phyloP scores from a whole-genome alignment of 495 filamentous ascomycete genomes.

The Aspergillus haitiensis region DNA sequence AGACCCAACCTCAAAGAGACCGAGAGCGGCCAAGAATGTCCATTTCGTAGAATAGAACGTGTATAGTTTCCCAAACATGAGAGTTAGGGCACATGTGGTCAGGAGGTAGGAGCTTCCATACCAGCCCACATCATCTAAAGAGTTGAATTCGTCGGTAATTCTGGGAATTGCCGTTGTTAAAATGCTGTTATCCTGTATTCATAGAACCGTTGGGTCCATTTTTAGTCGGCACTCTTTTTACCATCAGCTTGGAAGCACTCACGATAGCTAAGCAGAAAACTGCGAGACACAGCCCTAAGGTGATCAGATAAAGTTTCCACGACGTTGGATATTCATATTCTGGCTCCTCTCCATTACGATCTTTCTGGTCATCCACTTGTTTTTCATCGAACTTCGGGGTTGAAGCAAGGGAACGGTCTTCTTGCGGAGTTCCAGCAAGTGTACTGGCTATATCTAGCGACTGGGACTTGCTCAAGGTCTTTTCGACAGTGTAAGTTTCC shows the following conservation, averaged over 20 bases:
- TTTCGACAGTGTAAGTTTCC: background rate
- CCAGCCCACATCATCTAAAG: conserved; percentile 78
- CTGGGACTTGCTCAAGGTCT: background rate
- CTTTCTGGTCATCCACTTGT: conserved; percentile 1
- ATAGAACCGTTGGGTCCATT: no score
- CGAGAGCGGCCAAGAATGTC: conserved; percentile 68
- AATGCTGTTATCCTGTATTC: conserved; percentile 65
- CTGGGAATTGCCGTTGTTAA: conserved; percentile 82
- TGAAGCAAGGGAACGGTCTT: background rate
- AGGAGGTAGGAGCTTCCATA: conserved; percentile 71
- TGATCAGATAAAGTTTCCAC: conserved; percentile 56
- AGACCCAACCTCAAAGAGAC: conserved; percentile 84
- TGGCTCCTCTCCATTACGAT: conserved; percentile 33
- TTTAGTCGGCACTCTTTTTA: no score
- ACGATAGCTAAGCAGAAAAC: conserved; percentile 68
- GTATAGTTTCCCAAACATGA: conserved; percentile 77
- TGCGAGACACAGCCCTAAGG: conserved; percentile 58
- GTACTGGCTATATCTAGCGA: conserved; percentile 34
- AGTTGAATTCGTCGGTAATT: conserved; percentile 78
- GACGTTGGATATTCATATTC: conserved; percentile 49
- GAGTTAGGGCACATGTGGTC: conserved; percentile 68
- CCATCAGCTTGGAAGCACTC: conserved; percentile 18
- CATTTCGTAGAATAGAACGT: conserved; percentile 75
- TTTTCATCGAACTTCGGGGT: conserved; percentile 1
- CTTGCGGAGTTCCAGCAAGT: conserved; percentile 17